Conservation (phyloP, 2,329 filamentous ascomycete species). For the Chaetomiaceae sp. region DNA sequence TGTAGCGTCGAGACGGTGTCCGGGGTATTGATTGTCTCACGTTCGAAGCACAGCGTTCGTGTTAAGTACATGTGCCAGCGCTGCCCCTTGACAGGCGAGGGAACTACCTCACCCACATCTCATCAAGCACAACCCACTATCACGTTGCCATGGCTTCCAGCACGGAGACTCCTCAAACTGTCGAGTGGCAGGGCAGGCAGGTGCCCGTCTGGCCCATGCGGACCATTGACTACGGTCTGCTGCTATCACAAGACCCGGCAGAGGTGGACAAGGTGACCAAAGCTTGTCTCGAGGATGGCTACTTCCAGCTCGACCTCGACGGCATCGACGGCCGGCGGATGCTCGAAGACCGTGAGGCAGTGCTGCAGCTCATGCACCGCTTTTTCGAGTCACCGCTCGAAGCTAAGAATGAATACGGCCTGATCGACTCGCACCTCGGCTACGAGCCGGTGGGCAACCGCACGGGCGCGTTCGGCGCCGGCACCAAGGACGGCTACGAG, state of each 20-base stretch:
- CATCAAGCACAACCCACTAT: too few species aligned
- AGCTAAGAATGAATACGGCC: constrained; percentile 50
- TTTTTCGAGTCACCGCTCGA: constrained; percentile 50
- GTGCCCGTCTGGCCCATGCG: constrained; percentile 47
- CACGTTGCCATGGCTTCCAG: constrained; percentile 32
- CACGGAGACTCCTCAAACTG: constrained; percentile 37
- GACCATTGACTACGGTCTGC: constrained; percentile 44
- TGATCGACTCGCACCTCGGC: constrained; percentile 47
- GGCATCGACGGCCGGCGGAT: constrained; percentile 48
- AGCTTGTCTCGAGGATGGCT: constrained; percentile 45
- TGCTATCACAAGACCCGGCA: constrained; percentile 48
- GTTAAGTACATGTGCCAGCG: too few species aligned
- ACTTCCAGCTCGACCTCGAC: constrained; percentile 50
- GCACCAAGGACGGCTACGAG: constrained; percentile 47
- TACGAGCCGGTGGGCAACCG: constrained; percentile 45
- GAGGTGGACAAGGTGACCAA: constrained; percentile 47
- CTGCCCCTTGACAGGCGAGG: too few species aligned
- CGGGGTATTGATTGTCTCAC: too few species aligned
- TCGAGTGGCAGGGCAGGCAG: constrained; percentile 43
- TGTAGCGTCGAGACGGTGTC: too few species aligned
- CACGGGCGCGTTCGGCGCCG: constrained; percentile 37
- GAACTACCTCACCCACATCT: too few species aligned
- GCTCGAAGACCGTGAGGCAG: constrained; percentile 46
- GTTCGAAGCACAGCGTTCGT: too few species aligned
- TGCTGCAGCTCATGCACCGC: constrained; percentile 48